These are phyloP conservation scores for Malassezia pachydermatis DNA, from an alignment of 1,284 basidiomycete species.

Conservation along the genomic window DNA sequence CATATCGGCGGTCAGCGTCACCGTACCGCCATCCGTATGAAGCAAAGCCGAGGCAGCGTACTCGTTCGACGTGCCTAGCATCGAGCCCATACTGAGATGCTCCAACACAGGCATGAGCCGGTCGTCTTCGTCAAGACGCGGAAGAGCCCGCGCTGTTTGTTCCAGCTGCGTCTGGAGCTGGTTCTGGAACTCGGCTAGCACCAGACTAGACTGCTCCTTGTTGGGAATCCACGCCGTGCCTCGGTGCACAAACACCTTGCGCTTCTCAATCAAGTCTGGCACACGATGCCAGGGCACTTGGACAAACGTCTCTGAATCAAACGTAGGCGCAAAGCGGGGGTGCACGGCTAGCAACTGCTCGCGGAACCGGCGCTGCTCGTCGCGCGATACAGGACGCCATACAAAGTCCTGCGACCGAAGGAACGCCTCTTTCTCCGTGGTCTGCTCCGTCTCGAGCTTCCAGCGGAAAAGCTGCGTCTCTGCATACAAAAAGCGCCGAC, in stretches of 20 bases:
- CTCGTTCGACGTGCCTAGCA: constrained; percentile 77
- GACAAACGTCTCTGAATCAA: constrained; percentile 57
- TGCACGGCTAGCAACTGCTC: constrained; percentile 52
- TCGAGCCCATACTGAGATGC: constrained; percentile 86
- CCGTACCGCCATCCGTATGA: constrained; percentile 50
- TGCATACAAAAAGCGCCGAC: constrained; percentile 77
- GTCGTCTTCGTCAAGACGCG: constrained; percentile 89
- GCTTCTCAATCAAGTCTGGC: constrained; percentile 75
- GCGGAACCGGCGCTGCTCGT: constrained; percentile 56
- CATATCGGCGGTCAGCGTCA: constrained; percentile 81
- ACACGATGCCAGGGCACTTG: constrained; percentile 82
- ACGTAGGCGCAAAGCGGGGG: constrained; percentile 39
- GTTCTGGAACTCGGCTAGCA: constrained; percentile 75
- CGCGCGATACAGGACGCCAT: constrained; percentile 60
- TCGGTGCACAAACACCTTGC: constrained; percentile 67
- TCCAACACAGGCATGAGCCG: constrained; percentile 80
- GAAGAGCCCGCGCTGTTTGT: constrained; percentile 79
- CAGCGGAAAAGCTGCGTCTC: constrained; percentile 76
- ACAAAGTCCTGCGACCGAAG: constrained; percentile 66
- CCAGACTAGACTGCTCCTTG: constrained; percentile 71
- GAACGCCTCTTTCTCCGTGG: constrained; percentile 61
- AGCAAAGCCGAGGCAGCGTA: constrained; percentile 54
- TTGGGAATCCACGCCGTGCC: constrained; percentile 86
- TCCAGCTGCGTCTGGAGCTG: constrained; percentile 70
- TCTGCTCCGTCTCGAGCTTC: constrained; percentile 66